A percentile compares a stretch with the other conserved stretches of the same genome.
Conservation (phyloP, 306 rosid species). For the Cucumis melo region DNA sequence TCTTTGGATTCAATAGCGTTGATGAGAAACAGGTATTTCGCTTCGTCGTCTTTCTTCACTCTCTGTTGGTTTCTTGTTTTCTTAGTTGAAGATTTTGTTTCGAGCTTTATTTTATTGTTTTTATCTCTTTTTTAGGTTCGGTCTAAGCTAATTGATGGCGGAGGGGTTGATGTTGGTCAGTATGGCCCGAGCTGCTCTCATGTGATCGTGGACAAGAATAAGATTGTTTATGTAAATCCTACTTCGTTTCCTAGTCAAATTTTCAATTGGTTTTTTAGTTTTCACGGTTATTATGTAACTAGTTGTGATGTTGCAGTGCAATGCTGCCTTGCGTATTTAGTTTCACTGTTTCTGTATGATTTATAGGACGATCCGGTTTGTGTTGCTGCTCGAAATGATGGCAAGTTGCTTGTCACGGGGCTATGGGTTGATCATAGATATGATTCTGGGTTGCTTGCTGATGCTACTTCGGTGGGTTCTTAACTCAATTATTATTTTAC, state of each 20-base stretch:
- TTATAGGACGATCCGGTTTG: slow-evolving; percentile 69
- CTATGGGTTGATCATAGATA: slow-evolving; percentile 82
- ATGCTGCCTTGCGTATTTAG: neutral
- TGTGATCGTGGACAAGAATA: slow-evolving; percentile 57
- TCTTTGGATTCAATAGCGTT: slow-evolving; percentile 41
- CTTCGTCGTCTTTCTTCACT: neutral
- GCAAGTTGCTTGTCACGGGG: slow-evolving; percentile 62
- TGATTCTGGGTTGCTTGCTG: slow-evolving; percentile 54
- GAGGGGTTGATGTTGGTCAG: slow-evolving; percentile 57
- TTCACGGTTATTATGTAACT: neutral
- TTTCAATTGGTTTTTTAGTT: neutral
- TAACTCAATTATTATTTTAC: neutral
- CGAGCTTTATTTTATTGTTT: neutral
- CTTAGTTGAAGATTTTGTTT: neutral
- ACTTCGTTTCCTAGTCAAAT: neutral
- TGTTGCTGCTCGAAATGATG: slow-evolving; percentile 54
- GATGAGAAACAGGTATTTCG: slow-evolving; percentile 38
- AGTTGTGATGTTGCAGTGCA: neutral
- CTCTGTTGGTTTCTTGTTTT: neutral
- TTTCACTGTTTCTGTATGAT: neutral
- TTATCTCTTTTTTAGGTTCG: slow-evolving; percentile 32
- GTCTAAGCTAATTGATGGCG: slow-evolving; percentile 53
- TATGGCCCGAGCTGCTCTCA: slow-evolving; percentile 55
- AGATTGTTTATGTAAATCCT: slow-evolving; percentile 36
- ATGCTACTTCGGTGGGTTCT: slow-evolving; percentile 46